Base-by-base conservation (phyloP, 208 protist genomes). In the Borovskyia barvae region DNA sequence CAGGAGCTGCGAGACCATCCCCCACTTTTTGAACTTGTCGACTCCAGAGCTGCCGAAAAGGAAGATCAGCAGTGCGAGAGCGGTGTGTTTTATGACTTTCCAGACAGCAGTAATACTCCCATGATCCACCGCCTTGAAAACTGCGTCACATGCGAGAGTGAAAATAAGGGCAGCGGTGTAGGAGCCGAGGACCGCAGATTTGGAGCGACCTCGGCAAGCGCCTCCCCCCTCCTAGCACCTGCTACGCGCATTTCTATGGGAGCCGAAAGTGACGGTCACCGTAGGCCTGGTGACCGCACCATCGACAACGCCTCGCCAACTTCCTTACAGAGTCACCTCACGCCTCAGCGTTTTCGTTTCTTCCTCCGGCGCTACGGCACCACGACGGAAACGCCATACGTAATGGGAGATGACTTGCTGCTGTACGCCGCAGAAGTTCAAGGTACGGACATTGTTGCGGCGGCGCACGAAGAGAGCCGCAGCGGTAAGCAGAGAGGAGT, bases 371-470 rank as follows among this genome's bases (percentile, higher is more conserved):
- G 65, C 46, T 51, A 48, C 17, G 58, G 70, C 40, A 55, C 52
- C 0, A 26, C 19, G 0, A 57, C 46, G 17, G 64, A 77, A 48
- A 65, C 64, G 20, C 61, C 68, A 30, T 78, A 81, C 56, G 42
- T 66, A 11, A 55, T 64, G 20, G 56, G 60, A 1, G 73, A 86
- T 9, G 66, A 79, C 41, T 53, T 87, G 14, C 55, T 87, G 15
- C 48, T 75, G 29, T 90, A 80, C 50, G 61, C 54, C 2, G 73
- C 79, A 15, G 83, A 80, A 35, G 72, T 92, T 41, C 75, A 86
- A 42, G 85, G 82, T 8, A 49, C 62, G 2, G 77, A 79, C 49
- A 33, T 73, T 24, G 6, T 69, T 32, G 20, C 36, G 5, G 11
- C 7, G 8, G 14, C 25, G 22, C 17, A 19, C 9, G 14, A 11